phyloP scores from a whole-genome alignment of 306 rosid genomes.

The Urtica urens region DNA sequence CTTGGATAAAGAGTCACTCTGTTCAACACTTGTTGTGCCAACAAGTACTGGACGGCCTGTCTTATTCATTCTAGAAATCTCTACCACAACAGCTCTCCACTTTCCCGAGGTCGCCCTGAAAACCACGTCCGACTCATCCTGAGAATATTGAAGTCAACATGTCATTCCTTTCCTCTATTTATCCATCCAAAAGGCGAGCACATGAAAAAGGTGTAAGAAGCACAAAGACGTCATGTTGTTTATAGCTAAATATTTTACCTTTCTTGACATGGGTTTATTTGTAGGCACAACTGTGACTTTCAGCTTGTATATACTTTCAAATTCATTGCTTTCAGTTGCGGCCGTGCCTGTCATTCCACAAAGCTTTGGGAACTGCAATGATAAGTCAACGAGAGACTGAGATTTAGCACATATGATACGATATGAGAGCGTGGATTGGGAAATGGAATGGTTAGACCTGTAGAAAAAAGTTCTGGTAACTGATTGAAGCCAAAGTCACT shows the following conservation, averaged over 20 bases:
- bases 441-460: slow-evolving; percentile 51
- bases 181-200: background rate
- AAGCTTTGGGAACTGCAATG: slow-evolving; percentile 83
- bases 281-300: slow-evolving; percentile 94
- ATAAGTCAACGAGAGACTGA: slow-evolving; percentile 7
- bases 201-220: background rate
- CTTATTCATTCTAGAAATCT: slow-evolving; percentile 93
- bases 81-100: slow-evolving; percentile 96
- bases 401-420: slow-evolving; percentile 8
- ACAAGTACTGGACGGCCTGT: slow-evolving; percentile 95
- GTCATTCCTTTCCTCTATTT: background rate
- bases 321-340: slow-evolving; percentile 91
- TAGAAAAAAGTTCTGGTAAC: slow-evolving; percentile 97
- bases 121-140: slow-evolving; percentile 98
- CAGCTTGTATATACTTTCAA: slow-evolving; percentile 97
- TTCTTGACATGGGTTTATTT: slow-evolving; percentile 92
- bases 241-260: slow-evolving; percentile 32
- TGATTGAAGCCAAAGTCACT: slow-evolving; percentile 88
- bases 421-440: slow-evolving; percentile 6
- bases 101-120: slow-evolving; percentile 84
- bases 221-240: background rate
- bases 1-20: slow-evolving; percentile 79
- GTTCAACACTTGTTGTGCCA: slow-evolving; percentile 97
- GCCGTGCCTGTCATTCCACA: slow-evolving; percentile 99
- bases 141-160: slow-evolving; percentile 18